Percentiles rank a stretch among this genome's conserved stretches.
Evolutionary conservation across 192 early-diverging fungal genomes (phyloP).

Genomic region (Coemansia sp.): DNA sequence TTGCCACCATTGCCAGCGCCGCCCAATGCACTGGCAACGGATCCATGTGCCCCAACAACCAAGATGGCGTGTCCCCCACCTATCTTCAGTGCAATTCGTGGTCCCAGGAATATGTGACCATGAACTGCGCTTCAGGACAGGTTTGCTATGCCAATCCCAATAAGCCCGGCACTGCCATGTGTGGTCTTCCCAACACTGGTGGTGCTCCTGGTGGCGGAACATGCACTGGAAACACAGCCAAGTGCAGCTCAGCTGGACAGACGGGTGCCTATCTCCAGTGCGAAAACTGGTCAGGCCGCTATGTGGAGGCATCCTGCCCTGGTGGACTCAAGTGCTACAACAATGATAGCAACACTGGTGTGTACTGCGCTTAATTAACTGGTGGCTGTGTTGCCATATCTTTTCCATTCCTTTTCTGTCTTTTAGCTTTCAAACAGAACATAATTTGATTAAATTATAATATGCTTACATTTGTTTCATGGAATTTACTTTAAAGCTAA

Average conservation of each 20-base stretch:
- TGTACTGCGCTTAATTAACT: slow-evolving; percentile 31
- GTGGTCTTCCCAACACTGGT: slow-evolving; percentile 46
- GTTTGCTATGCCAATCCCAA: slow-evolving; percentile 56
- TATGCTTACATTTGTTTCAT: not conserved
- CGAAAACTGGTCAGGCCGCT: slow-evolving; percentile 50
- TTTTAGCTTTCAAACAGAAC: not conserved
- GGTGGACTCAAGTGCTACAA: slow-evolving; percentile 50
- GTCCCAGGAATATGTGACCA: slow-evolving; percentile 28
- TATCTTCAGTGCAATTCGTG: slow-evolving; percentile 56
- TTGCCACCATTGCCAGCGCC: slow-evolving; percentile 23
- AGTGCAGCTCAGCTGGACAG: slow-evolving; percentile 37
- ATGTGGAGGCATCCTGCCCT: slow-evolving; percentile 37
- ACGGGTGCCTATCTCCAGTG: slow-evolving; percentile 39
- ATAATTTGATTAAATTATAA: not conserved
- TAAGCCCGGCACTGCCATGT: slow-evolving; percentile 41
- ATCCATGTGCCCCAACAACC: slow-evolving; percentile 48
- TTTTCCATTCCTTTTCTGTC: not conserved
- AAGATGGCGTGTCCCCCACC: slow-evolving; percentile 50
- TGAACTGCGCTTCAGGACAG: slow-evolving; percentile 40
- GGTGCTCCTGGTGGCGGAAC: slow-evolving; percentile 26
- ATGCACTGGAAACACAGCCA: slow-evolving; percentile 49
- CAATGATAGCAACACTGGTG: slow-evolving; percentile 25
- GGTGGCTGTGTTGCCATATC: not conserved
- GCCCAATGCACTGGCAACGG: slow-evolving; percentile 47
- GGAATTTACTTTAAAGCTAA: too few relatives aligned